Evolutionary conservation across 495 filamentous ascomycete genomes (phyloP), one percentile per base, ranked within the genome.

Genomic region (Penicillium alfredii): DNA sequence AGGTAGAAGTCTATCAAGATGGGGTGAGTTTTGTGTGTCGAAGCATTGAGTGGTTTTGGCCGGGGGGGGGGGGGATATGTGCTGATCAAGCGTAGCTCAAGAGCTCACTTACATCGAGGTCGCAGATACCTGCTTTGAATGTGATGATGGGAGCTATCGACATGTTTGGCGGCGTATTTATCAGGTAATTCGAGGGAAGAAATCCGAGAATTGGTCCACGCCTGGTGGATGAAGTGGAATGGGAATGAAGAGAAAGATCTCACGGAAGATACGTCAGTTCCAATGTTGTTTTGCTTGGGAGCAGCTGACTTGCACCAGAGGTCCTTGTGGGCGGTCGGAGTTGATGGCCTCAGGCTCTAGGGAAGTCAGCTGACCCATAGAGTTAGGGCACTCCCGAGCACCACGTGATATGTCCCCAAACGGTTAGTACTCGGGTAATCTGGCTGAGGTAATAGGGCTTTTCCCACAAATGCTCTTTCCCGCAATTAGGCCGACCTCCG

Each of bases 41-140:
- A n/a, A n/a, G n/a, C n/a, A n/a, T n/a, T n/a, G n/a, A n/a, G n/a
- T n/a, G n/a, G n/a, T n/a, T n/a, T n/a, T n/a, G n/a, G n/a, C n/a
- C n/a, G n/a, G n/a, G n/a, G n/a, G n/a, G n/a, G n/a, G n/a, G n/a
- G n/a, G n/a, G n/a, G n/a, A n/a, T n/a, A n/a, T n/a, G n/a, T n/a
- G n/a, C n/a, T n/a, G n/a, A n/a, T n/a, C n/a, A n/a, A n/a, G n/a
- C n/a, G n/a, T n/a, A n/a, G n/a, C n/a, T n/a, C n/a, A n/a, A n/a
- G n/a, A n/a, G n/a, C n/a, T n/a, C n/a, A 73, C 83, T 49, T 65
- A 97, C 89, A 64, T 87, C 76, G 32, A 93, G 56, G 13, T 88
- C 79, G 66, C 93, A 99, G 61, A 76, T 78, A 58, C 93, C 93
- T 46, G 89, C 93, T 74, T 94, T 97, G 73, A 99, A 96, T 4